A percentile compares a stretch with the other conserved stretches of the same genome.
Conservation (phyloP, 225 moss, liverwort and hornwort genomes). For the Pseudisothecium myosuroides region DNA sequence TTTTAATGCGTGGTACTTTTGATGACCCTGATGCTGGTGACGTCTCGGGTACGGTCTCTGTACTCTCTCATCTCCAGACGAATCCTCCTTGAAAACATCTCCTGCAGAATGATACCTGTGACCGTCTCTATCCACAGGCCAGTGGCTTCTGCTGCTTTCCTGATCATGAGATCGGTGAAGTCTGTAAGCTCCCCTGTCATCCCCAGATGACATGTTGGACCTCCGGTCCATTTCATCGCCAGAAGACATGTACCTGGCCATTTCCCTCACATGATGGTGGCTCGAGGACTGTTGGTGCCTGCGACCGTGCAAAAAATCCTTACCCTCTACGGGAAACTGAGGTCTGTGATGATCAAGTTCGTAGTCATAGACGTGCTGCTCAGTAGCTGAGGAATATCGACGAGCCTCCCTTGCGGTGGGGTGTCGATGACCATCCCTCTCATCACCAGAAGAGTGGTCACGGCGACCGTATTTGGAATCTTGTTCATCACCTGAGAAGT, state of each 20-base stretch:
- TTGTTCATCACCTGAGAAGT: constrained; percentile 17
- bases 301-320: constrained; percentile 10
- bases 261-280: not conserved
- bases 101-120: not conserved
- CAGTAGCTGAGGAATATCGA: constrained; percentile 17
- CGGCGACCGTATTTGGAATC: not conserved
- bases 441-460: constrained; percentile 19
- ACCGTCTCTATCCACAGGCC: constrained; percentile 5
- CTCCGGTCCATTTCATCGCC: constrained; percentile 33
- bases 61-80: constrained; percentile 15
- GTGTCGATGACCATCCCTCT: not conserved
- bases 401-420: not conserved
- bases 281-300: not conserved
- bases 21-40: constrained; percentile 5
- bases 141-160: constrained; percentile 19
- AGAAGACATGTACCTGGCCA: constrained; percentile 7
- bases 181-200: constrained; percentile 6
- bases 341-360: constrained; percentile 20
- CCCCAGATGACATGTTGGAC: constrained; percentile 13
- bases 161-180: constrained; percentile 10
- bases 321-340: constrained; percentile 16
- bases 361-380: constrained; percentile 3
- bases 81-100: not conserved
- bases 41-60: not conserved
- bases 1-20: not conserved